Evolutionary conservation across 2,329 filamentous ascomycete genomes (phyloP), one percentile per base, ranked within the genome.

Genomic region (Endothia cerciana): DNA sequence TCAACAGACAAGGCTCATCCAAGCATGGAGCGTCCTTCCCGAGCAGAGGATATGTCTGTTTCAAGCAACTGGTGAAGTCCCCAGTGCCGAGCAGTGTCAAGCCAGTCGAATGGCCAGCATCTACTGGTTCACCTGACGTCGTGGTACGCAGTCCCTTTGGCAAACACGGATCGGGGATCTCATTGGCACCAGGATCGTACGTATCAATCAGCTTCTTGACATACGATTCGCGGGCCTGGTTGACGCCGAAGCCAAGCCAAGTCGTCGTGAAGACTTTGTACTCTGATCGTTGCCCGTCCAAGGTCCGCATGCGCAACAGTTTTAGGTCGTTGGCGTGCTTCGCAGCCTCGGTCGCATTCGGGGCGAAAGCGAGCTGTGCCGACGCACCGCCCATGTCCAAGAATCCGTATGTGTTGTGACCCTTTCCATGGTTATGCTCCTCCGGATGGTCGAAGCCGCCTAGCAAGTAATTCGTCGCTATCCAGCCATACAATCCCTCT

Each of bases 341-440:
- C 73, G 89, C 86, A 1, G 93, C 89, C 76, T 99, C 95, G 1
- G 95, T 98, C 4, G 86, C 80, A 77, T 99, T 99, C 1, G 95
- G 95, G 1, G 94, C 94, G 77, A 99, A 99, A 0, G 96, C 95
- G 73, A 99, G 98, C 79, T 99, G 95, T 19, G 95, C 94, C 0
- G 94, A 98, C 33, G 95, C 95, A 61, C 95, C 95, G 60, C 95
- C 95, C 96, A 99, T 99, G 75, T 99, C 95, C 68, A 99, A 81
- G 74, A 99, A 99, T 0, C 95, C 95, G 77, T 98, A 99, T 0
- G 95, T 99, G 74, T 94, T 91, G 75, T 98, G 95, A 33, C 86
- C 87, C 70, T 97, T 93, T 62, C 93, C 93, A 76, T 97, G 93
- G 62, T 87, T 81, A 72, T 97, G 92, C 17, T 87, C 80, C 60